These are phyloP conservation scores for Alternaria solani DNA, from an alignment of 2,329 filamentous ascomycete genomes.

Conservation along the genomic window DNA sequence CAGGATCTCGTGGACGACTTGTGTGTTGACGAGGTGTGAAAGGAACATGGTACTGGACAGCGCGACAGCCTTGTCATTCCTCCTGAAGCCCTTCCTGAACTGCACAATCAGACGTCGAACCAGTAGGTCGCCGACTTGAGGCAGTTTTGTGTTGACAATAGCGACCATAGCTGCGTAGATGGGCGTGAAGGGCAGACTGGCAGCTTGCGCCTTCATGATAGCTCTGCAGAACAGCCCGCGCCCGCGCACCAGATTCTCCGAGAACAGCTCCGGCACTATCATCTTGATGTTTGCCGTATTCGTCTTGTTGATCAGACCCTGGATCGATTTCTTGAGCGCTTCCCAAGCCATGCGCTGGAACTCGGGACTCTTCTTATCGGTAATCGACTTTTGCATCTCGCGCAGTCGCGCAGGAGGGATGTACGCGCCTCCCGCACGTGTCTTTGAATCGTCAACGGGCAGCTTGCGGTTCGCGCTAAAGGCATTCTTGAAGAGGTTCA, in stretches of 20 bases:
- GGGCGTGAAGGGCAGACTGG: conserved; percentile 92
- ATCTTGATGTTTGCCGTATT: conserved; percentile 98
- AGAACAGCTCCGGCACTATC: conserved; percentile 94
- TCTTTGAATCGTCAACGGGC: conserved; percentile 88
- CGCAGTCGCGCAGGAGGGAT: conserved; percentile 91
- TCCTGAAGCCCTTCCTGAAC: conserved; percentile 93
- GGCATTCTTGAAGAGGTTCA: conserved; percentile 49
- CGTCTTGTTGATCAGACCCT: conserved; percentile 98
- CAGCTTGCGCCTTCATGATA: conserved; percentile 98
- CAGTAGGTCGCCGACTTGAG: conserved; percentile 90
- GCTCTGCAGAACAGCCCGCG: conserved; percentile 92
- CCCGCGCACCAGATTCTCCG: conserved; percentile 90
- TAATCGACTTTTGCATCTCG: conserved; percentile 94
- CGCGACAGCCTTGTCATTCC: conserved; percentile 97
- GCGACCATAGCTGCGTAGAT: conserved; percentile 96
- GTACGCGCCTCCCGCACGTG: conserved; percentile 95
- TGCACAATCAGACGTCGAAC: conserved; percentile 86
- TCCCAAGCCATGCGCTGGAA: conserved; percentile 99
- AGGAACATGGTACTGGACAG: conserved; percentile 93
- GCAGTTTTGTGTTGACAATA: conserved; percentile 97
- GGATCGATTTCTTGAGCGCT: conserved; percentile 97
- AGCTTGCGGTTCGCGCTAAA: conserved; percentile 70
- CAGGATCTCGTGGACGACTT: conserved; percentile 92
- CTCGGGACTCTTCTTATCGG: conserved; percentile 93
- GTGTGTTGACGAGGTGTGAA: conserved; percentile 93